Base-by-base conservation (phyloP, 163 green algal species). In the Chloromonas sp. region DNA sequence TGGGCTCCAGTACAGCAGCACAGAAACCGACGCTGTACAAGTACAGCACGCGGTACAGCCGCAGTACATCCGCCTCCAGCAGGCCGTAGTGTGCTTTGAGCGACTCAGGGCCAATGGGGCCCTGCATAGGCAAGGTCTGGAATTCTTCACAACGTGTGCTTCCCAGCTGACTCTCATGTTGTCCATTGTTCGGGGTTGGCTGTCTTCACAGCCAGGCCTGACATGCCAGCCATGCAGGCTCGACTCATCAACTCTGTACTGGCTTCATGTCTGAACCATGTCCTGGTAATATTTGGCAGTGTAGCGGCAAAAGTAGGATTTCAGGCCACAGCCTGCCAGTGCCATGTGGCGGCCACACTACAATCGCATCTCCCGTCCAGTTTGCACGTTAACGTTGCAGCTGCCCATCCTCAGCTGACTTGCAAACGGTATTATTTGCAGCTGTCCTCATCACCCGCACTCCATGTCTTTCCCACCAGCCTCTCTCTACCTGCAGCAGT, bases 41-140 rank as follows among this genome's bases (percentile, higher is more conserved):
- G 84, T 91, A 89, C 58, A 91, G 78, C 71, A 87, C 76, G 70
- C 88, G 85, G 83, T 91, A 91, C 70, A 91, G 85, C 60, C 71
- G 62, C 61, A 91, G 79, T 77, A 87, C 85, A 81, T 89, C 85
- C 8, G 62, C 70, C 81, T 91, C 88, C 61, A 76, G 0, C 83
- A 91, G 78, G 57, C 82, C 74, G 66, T 88, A 88, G 2, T 70
- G 76, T 36, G 85, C 70, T 60, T 86, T 85, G 0, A 90, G 83
- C 70, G 81, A n/a, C 87, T 90, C 87, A 14, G 87, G 87, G 13
- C 83, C 87, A 58, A 90, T 70, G 78, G 87, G 85, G 1, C 87
- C 87, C 58, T 84, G 78, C 85, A 88, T 59, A 74, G 59, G 14
- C 70, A 76, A 84, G 77, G 58, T 74, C 5, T 74, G 70, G 8